phyloP scores from a whole-genome alignment of 1,284 basidiomycete genomes.

The Cryptococcus hybrid region DNA sequence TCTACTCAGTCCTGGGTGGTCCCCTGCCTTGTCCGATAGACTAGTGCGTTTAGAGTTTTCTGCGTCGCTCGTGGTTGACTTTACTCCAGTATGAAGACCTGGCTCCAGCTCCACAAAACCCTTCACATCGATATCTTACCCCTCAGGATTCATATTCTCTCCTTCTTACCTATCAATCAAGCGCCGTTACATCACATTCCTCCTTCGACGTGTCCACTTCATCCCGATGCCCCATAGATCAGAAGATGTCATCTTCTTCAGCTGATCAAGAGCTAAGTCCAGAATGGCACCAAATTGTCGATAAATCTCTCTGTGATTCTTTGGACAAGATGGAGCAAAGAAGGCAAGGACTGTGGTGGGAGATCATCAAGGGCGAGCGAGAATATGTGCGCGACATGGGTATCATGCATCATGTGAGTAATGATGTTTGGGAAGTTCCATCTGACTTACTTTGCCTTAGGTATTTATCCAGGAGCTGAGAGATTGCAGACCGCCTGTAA shows the following conservation, averaged over 20 bases:
- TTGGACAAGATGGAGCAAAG: slow-evolving; percentile 69
- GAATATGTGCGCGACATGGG: slow-evolving; percentile 74
- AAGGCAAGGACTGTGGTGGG: slow-evolving; percentile 76
- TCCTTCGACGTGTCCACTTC: no score
- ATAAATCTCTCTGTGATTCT: slow-evolving; percentile 62
- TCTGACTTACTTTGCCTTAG: slow-evolving; percentile 43
- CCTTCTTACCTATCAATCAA: slow-evolving; percentile 31
- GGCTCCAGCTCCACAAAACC: no score
- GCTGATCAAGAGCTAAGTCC: slow-evolving; percentile 8
- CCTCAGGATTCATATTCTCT: slow-evolving; percentile 30
- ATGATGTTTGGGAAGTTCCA: slow-evolving; percentile 7
- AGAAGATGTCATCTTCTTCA: no score
- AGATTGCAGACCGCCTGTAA: slow-evolving; percentile 58
- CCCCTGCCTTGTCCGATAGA: no score
- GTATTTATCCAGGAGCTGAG: slow-evolving; percentile 65
- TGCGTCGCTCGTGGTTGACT: no score
- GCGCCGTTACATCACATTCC: not conserved
- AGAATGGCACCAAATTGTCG: slow-evolving; percentile 76
- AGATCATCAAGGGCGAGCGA: slow-evolving; percentile 74
- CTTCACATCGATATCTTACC: not conserved
- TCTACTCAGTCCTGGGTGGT: no score
- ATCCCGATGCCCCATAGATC: no score
- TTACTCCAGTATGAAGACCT: no score
- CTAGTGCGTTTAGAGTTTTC: no score
- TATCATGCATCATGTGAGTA: slow-evolving; percentile 61